Evolutionary conservation across 257 asterid genomes (phyloP), one percentile per base, ranked within the genome.

Genomic region (Schizonepeta tenuifolia): DNA sequence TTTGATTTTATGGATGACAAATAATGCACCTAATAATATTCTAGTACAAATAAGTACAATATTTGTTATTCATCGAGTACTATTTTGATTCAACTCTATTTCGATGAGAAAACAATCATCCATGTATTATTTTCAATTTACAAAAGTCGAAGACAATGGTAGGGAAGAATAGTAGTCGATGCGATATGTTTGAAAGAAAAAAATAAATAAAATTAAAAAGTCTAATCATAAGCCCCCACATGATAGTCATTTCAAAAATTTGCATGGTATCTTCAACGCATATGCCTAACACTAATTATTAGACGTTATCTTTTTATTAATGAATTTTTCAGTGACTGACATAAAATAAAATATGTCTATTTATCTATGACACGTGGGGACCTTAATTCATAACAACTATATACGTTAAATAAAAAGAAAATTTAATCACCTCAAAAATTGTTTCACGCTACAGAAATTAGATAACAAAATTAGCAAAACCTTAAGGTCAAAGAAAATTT

Each of bases 191-290:
- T 17, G 12, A 62, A 21, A 63, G 2, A 9, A 63, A 1, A 63
- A 1, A 13, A 10, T 10, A 40, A 38, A 41, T 18, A 40, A 14
- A 67, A 49, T 1, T 3, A 46, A 8, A 47, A 49, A 51, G 79
- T 54, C 47, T 35, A 14, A 64, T 64, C 64, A 43, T 26, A 41
- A 47, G 80, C 38, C 70, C 60, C 83, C 78, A 70, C 77, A 12
- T 60, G 65, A 31, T 49, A 53, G 31, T 69, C 28, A 74, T 6
- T 74, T 38, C 11, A 20, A 22, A 55, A 10, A 1, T 40, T 56
- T 63, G 69, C 55, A 38, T 64, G 72, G 80, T 67, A 75, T 66
- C 78, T 79, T 72, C 73, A 67, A 75, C 56, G 83, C 72, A 79
- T 79, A 75, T 79, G 73, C 83, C 78, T 40, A 71, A 71, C 78